Percentiles rank a stretch among this genome's conserved stretches.
Evolutionary conservation across 2,329 filamentous ascomycete genomes (phyloP).

Genomic region (Elsinoe ampelina): DNA sequence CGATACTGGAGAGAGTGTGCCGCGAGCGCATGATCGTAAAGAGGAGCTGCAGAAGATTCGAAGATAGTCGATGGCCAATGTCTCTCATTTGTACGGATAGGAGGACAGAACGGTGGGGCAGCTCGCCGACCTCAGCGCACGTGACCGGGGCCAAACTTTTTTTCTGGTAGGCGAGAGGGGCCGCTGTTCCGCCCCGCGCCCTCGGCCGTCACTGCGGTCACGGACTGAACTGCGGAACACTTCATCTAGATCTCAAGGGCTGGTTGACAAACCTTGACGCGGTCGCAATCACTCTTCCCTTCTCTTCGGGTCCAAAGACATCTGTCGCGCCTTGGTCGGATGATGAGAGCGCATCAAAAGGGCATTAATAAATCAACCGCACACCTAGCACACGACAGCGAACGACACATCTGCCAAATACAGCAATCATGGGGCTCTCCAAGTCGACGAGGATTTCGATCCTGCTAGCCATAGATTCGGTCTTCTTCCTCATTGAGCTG

Average conservation of each 20-base stretch:
- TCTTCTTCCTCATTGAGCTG: conserved; percentile 86
- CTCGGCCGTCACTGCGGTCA: not conserved
- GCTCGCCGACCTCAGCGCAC: too few species aligned
- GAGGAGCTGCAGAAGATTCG: not conserved
- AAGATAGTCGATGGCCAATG: not conserved
- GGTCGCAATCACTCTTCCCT: not conserved
- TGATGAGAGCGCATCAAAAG: not conserved
- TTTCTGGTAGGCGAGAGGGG: too few species aligned
- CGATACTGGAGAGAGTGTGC: not conserved
- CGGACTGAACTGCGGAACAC: not conserved
- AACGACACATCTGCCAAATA: not conserved
- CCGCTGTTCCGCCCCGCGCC: too few species aligned
- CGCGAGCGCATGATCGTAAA: not conserved
- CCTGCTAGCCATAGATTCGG: conserved; percentile 79
- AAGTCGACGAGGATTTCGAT: conserved; percentile 88
- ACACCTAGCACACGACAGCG: not conserved
- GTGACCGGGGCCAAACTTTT: too few species aligned
- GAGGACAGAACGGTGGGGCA: too few species aligned
- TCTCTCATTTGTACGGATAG: not conserved
- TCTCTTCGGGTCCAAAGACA: not conserved
- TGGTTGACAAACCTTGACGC: conserved; percentile 3
- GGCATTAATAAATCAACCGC: not conserved
- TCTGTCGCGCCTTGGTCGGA: not conserved
- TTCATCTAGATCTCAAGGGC: not conserved
- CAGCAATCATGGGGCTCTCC: conserved; percentile 64